Base-by-base conservation (phyloP, 164 flowering plant species). In the Stephania yunnanensis region DNA sequence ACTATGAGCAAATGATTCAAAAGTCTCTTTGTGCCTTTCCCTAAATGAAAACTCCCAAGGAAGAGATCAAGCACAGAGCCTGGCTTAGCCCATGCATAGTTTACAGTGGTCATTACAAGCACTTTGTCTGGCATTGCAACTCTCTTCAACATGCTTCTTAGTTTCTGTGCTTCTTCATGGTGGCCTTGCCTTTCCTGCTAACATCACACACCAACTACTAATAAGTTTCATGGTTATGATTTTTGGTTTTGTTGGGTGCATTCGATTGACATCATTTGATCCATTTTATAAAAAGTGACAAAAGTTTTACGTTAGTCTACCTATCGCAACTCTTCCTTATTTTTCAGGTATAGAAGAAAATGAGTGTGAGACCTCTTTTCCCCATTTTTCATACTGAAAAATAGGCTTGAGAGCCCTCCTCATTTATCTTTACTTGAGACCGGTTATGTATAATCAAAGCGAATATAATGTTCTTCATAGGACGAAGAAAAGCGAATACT, bases 1-100 rank as follows among this genome's bases (percentile, higher is more conserved):
- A 83, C 79, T 25, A 87, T 80, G 2, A 86, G 67, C 20, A 87
- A 46, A 68, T 87, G 86, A 55, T 81, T 78, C 74, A 87, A 77
- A 9, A 86, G 77, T 20, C 11, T 45, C 42, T 73, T 29, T 19
- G 90, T 87, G 0, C 79, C 79, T 46, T 76, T 31, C 0, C 87
- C 87, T 29, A 84, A 73, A 1, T 48, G 69, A 63, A 86, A 82
- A 67, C 90, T 85, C 80, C 82, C 80, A 0, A 86, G 83, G 76
- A 87, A 83, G 66, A 87, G 82, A 71, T 87, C 86, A 10, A 84
- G 77, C 7, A 84, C 13, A 4, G 87, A 84, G 70, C 58, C 75
- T 5, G 87, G 83, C 42, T 66, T 36, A n/a, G 89, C 80, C 86
- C 85, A 85, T 58, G 81, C 78, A 55, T 78, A 50, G 31, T 83